These are phyloP conservation scores for Sutorius eximius DNA, from an alignment of 1,284 basidiomycete genomes.

Conservation along the genomic window DNA sequence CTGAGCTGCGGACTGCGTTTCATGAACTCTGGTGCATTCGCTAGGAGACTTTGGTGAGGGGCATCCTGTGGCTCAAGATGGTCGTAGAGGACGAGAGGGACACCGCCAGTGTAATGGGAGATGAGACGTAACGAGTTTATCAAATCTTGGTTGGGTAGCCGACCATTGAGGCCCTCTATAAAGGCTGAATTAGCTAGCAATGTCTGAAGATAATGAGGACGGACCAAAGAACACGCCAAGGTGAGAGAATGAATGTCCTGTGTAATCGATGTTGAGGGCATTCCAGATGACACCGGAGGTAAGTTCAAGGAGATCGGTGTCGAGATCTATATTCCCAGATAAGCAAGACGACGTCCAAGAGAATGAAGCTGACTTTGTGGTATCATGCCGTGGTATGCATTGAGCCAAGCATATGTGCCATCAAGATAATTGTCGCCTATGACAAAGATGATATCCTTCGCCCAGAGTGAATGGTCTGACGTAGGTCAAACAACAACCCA, in stretches of 20 bases:
- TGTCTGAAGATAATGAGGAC: constrained; percentile 23
- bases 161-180: constrained; percentile 93
- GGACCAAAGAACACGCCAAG: constrained; percentile 88
- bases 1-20: constrained; percentile 45
- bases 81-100: constrained; percentile 79
- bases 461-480: constrained; percentile 87
- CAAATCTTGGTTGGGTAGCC: constrained; percentile 94
- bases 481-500: not conserved
- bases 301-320: constrained; percentile 60
- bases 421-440: constrained; percentile 87
- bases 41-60: constrained; percentile 36
- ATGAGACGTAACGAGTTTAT: constrained; percentile 83
- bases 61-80: constrained; percentile 55
- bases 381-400: constrained; percentile 71
- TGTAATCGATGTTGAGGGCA: constrained; percentile 92
- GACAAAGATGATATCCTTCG: constrained; percentile 91
- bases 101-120: constrained; percentile 66
- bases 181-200: not conserved
- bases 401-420: constrained; percentile 92
- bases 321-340: constrained; percentile 50
- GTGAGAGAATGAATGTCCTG: constrained; percentile 94
- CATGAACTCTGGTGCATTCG: constrained; percentile 49
- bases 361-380: constrained; percentile 57
- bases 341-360: not conserved
- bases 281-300: constrained; percentile 91